Percentiles rank a stretch among this genome's conserved stretches.
Evolutionary conservation across 331 rosid species (phyloP).

Genomic region (Dryas integrifolia): DNA sequence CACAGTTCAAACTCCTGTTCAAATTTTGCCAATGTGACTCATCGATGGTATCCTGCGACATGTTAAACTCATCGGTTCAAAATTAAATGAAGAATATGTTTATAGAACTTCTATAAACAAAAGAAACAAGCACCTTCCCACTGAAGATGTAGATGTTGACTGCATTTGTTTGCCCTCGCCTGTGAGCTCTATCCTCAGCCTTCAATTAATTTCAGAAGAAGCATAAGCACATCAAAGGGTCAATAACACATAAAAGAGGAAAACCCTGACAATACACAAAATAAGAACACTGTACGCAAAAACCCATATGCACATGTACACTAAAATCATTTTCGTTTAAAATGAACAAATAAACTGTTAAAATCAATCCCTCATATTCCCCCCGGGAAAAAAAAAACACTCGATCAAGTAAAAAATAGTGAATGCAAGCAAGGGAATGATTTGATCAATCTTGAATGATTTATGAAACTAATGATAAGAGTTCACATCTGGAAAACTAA

Average conservation of each 20-base stretch:
- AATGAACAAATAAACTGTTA: too few relatives aligned
- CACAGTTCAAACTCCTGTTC: constrained; percentile 71
- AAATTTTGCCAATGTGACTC: constrained; percentile 72
- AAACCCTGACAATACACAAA: constrained; percentile 15
- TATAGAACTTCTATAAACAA: constrained; percentile 7
- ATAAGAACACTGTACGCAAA: constrained; percentile 6
- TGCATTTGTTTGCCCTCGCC: constrained; percentile 90
- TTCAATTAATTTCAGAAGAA: constrained; percentile 42
- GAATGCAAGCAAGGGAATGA: neutral
- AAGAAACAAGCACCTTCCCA: constrained; percentile 62
- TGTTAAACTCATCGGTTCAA: constrained; percentile 25
- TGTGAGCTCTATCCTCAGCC: constrained; percentile 99
- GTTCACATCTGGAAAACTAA: neutral
- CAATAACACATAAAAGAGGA: neutral
- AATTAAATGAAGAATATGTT: constrained; percentile 20
- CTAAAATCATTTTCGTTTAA: neutral
- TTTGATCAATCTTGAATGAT: neutral
- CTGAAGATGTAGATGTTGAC: constrained; percentile 84
- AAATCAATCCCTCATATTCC: too few relatives aligned
- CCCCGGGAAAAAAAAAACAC: neutral
- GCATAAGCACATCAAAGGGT: constrained; percentile 15
- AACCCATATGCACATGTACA: neutral
- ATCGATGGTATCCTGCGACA: constrained; percentile 73
- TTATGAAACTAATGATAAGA: neutral
- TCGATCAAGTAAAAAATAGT: neutral